phyloP scores from a whole-genome alignment of 106 monocot species.

The Dendrobium nobile region DNA sequence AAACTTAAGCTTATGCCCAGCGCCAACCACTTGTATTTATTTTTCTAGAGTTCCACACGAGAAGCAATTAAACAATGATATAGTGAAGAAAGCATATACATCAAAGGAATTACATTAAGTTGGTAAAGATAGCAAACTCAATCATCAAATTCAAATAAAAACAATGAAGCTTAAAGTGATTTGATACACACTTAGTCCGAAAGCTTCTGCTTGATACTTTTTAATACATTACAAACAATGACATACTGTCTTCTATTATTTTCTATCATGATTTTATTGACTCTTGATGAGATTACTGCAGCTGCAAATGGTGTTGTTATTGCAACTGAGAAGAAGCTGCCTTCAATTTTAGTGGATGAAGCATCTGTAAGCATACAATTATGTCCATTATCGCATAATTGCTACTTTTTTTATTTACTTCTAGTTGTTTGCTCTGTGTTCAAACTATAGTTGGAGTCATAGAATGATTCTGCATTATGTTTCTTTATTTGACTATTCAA shows the following conservation, averaged over 20 bases:
- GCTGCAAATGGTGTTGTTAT: conserved; percentile 97
- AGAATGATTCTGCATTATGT: not conserved
- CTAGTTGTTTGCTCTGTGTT: not conserved
- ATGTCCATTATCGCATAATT: not conserved
- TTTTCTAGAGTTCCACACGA: too few species aligned
- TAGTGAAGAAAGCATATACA: too few species aligned
- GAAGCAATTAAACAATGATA: too few species aligned
- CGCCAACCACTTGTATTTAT: too few species aligned
- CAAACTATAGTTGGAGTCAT: not conserved
- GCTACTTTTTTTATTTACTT: not conserved
- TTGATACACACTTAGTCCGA: not conserved
- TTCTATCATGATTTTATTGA: not conserved
- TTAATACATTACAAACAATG: not conserved
- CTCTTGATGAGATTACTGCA: conserved; percentile 14
- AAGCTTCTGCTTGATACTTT: not conserved
- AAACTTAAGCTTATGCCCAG: too few species aligned
- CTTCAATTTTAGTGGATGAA: conserved; percentile 93
- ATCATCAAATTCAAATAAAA: too few species aligned
- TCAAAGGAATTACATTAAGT: too few species aligned
- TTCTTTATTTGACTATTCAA: not conserved
- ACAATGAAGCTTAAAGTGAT: not conserved
- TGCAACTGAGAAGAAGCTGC: conserved; percentile 97
- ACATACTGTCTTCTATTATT: not conserved
- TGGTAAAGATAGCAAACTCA: too few species aligned
- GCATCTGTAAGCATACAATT: conserved; percentile 66